Conservation (phyloP, 2,329 filamentous ascomycete species). For the Microdochium nivale region DNA sequence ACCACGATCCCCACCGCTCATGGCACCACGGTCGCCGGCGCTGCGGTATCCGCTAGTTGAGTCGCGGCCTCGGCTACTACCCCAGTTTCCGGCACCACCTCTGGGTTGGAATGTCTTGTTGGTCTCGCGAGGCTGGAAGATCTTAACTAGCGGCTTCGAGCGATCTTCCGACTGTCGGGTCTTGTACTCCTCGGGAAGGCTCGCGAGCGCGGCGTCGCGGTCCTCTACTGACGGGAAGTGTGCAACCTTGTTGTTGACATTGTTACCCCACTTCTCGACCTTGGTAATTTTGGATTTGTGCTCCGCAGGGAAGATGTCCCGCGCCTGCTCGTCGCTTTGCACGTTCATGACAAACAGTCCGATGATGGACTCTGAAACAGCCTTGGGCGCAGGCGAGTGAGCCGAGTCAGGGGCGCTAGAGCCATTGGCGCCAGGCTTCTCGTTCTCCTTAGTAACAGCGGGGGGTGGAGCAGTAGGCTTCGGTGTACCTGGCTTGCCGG, state of each 20-base stretch:
- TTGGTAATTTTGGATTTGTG: conserved; percentile 73
- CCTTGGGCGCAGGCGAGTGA: conserved; percentile 53
- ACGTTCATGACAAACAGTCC: conserved; percentile 88
- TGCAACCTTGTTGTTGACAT: conserved; percentile 64
- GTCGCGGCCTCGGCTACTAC: conserved; percentile 56
- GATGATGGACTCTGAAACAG: conserved; percentile 56
- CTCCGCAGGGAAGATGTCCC: conserved; percentile 73
- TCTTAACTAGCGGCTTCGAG: conserved; percentile 72
- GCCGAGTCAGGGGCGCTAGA: conserved; percentile 39
- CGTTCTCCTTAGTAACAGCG: conserved; percentile 43
- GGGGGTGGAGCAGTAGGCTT: conserved; percentile 31
- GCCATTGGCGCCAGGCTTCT: conserved; percentile 49
- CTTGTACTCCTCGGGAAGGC: conserved; percentile 69
- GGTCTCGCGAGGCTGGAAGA: conserved; percentile 64
- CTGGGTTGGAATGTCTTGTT: conserved; percentile 45
- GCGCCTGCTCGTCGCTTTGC: conserved; percentile 72
- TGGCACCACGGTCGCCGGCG: conserved; percentile 58
- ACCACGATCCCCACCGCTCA: conserved; percentile 62
- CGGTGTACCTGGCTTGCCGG: conserved; percentile 37
- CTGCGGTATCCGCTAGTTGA: conserved; percentile 70
- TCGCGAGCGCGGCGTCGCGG: conserved; percentile 69
- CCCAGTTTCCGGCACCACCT: conserved; percentile 60
- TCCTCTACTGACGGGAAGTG: conserved; percentile 76
- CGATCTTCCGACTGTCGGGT: conserved; percentile 63
- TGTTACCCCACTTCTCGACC: conserved; percentile 69